Base-by-base conservation (phyloP, 1,139 yeast genomes). In the Candida pseudoviswanathii region DNA sequence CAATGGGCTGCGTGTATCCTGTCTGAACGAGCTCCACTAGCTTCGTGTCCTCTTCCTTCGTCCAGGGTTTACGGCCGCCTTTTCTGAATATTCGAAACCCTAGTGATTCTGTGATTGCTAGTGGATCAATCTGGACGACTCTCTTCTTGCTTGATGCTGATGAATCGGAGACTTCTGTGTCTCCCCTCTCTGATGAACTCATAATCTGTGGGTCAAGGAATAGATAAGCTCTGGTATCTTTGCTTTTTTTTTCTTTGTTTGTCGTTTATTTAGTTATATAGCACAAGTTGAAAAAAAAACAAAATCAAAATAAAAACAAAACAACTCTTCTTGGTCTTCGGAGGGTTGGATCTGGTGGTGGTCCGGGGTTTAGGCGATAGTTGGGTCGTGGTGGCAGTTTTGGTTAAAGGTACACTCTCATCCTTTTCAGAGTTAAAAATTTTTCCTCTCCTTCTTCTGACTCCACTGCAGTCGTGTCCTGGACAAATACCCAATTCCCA, bases 81-180 rank as follows among this genome's bases (percentile, higher is more conserved):
- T 86, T 74, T 37, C 92, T 69, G 58, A 83, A 84, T 2, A 91
- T 86, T 58, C 84, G 87, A 62, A 84, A 84, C 5, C 95, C 95
- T n/a, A 87, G 65, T 1, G 88, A 81, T 61, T 85, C 87, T 3
- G 92, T 85, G 26, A 86, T 75, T 21, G 85, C 85, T 49, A 86
- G 62, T 6, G 89, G 86, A 61, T 86, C 89, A 44, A 86, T 77
- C 16, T 77, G 78, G 2, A 64, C 62, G 31, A 57, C 51, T 44
- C 63, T 58, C 48, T 56, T 61, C 10, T 54, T 51, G 22, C 46
- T 39, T 7, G 37, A 7, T 9, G 39, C 16, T 9, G 34, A 21
- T 34, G 50, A 47, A 22, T 37, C 41, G 3, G 41, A 37, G 7
- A 33, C 26, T 26, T 38, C 45, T 4, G 46, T 27, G 9, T 43